A percentile compares a stretch with the other conserved stretches of the same genome.
These are phyloP conservation scores for Eimeria acervulina DNA, from an alignment of 169 alveolate species.

Conservation along the genomic window DNA sequence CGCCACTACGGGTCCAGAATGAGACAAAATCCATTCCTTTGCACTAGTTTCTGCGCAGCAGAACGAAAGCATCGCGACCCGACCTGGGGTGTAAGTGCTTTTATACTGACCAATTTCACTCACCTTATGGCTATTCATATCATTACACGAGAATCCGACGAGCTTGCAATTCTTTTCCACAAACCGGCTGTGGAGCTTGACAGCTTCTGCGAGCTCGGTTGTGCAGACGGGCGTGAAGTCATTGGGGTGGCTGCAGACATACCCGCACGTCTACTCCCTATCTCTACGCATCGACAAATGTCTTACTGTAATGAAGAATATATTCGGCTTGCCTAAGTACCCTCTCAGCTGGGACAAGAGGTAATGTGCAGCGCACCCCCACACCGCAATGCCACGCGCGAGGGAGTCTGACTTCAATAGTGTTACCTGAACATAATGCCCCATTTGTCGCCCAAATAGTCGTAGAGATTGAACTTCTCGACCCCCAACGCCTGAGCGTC, in stretches of 20 bases:
- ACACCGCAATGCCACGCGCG: background rate
- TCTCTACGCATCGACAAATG: background rate
- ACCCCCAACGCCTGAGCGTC: conserved; percentile 81
- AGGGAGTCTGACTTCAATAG: background rate
- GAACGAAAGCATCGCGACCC: too few species aligned
- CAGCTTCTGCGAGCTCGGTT: conserved; percentile 90
- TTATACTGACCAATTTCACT: background rate
- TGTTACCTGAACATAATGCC: conserved; percentile 79
- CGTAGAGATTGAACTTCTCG: conserved; percentile 64
- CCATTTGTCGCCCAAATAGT: conserved; percentile 81
- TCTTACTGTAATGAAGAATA: background rate
- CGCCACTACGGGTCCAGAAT: background rate
- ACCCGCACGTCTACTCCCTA: background rate
- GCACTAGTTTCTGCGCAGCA: background rate
- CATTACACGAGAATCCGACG: conserved; percentile 88
- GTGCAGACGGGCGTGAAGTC: conserved; percentile 94
- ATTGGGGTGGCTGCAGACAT: conserved; percentile 87
- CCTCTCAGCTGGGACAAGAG: background rate
- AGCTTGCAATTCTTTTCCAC: conserved; percentile 86
- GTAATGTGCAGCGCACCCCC: background rate
- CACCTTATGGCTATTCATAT: conserved; percentile 85
- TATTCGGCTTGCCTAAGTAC: background rate
- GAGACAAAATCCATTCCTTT: background rate
- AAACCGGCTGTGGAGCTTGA: conserved; percentile 85
- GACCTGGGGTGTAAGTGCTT: background rate